Evolutionary conservation across 768 basidiomycete species (phyloP).

Genomic region (Coprinellus micaceus): DNA sequence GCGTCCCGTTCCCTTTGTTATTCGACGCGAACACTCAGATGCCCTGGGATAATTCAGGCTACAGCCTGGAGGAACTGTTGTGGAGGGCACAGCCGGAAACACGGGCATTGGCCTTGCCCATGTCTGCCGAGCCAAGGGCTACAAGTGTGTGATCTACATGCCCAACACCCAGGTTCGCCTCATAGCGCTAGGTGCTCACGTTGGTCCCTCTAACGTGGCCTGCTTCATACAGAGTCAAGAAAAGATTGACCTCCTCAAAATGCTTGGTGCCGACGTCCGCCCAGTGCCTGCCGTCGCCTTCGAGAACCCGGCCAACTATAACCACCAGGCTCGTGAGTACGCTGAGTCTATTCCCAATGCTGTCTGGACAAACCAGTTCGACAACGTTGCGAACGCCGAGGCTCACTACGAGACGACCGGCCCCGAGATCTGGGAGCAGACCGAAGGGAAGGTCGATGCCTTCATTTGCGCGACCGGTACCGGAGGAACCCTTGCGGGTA

Average conservation of each 20-base stretch:
- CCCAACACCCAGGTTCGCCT: conserved; percentile 77
- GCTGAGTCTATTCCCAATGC: conserved; percentile 73
- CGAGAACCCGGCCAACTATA: conserved; percentile 94
- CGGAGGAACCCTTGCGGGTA: conserved; percentile 92
- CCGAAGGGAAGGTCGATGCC: conserved; percentile 71
- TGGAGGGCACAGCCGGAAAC: conserved; percentile 98
- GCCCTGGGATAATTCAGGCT: conserved; percentile 58
- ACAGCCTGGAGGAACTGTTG: conserved; percentile 91
- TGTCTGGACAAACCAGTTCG: conserved; percentile 98
- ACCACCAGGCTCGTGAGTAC: conserved; percentile 92
- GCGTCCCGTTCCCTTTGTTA: too few species aligned
- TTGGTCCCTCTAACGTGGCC: background rate
- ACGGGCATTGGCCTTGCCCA: conserved; percentile 96
- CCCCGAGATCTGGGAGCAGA: conserved; percentile 96
- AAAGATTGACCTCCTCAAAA: conserved; percentile 94
- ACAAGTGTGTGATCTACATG: conserved; percentile 99
- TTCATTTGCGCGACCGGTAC: conserved; percentile 96
- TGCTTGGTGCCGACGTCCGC: conserved; percentile 96
- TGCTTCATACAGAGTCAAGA: conserved; percentile 77
- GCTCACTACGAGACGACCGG: conserved; percentile 90
- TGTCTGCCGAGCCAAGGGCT: conserved; percentile 88
- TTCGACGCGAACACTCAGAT: too few species aligned
- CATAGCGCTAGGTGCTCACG: background rate
- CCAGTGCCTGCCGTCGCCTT: conserved; percentile 96
- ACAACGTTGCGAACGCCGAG: conserved; percentile 88